phyloP scores from a whole-genome alignment of 2,329 filamentous ascomycete genomes.

The Botrytis elliptica region DNA sequence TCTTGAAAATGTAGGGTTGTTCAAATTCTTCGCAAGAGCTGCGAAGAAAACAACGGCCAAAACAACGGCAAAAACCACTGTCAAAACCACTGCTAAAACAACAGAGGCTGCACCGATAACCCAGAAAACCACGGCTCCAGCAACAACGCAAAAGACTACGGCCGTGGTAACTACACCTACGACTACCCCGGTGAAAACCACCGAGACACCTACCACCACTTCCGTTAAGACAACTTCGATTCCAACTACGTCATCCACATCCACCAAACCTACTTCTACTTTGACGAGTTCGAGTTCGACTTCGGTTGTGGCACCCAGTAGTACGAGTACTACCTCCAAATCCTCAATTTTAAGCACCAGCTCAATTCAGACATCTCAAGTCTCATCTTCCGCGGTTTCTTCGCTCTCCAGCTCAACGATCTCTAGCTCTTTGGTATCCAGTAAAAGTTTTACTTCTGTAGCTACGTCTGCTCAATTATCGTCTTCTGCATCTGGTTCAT shows the following conservation, averaged over 20 bases:
- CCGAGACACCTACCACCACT: background rate
- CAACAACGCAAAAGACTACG: conserved; percentile 3
- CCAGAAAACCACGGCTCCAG: background rate
- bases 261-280: background rate
- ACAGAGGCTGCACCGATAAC: background rate
- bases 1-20: background rate
- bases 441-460: background rate
- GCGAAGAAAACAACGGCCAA: conserved; percentile 3
- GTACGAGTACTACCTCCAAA: background rate
- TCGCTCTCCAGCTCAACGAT: background rate
- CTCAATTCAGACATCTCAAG: background rate
- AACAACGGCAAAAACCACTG: background rate
- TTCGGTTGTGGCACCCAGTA: background rate
- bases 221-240: background rate
- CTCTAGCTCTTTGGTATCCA: background rate
- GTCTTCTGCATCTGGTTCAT: background rate
- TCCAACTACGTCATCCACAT: background rate
- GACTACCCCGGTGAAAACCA: background rate
- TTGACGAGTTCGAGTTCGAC: background rate
- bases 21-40: conserved; percentile 17
- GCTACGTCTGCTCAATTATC: background rate
- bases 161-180: background rate
- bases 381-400: background rate
- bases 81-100: background rate
- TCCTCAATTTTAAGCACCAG: background rate